Evolutionary conservation across 164 flowering plant genomes (phyloP), one percentile per base, ranked within the genome.

Genomic region (Akebia trifoliata): DNA sequence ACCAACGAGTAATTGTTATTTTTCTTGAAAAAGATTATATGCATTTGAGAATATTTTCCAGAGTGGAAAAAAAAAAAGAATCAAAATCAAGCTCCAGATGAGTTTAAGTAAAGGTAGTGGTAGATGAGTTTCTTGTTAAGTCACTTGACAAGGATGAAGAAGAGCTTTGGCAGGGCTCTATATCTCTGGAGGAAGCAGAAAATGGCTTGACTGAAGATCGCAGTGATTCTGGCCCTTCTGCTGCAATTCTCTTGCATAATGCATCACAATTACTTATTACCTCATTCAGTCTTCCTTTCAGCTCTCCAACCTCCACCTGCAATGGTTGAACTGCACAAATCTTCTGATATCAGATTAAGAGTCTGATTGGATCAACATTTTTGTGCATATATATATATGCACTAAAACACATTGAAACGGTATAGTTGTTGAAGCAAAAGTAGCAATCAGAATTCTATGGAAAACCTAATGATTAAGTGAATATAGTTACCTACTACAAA

Each of bases 261-360:
- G 94, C 82, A 70, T 86, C 90, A 40, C 95, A 90, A 59, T 88
- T 94, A 60, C 88, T 90, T 7, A 88, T 73, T 28, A 90, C 95
- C 72, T 88, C 96, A 2, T 91, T 90, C 57, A 90, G 65, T 63
- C 96, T 82, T 44, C 99, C 97, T 72, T 94, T 94, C 62, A 90
- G 80, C 68, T 88, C 96, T 43, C 97, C 99, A 47, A 88, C 76
- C 65, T 94, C 97, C 54, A 94, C 95, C 63, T 94, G 86, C 79
- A 94, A 72, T 52, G 79, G 66, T 62, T 86, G 88, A 64, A 90
- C 96, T 90, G 80, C 76, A 76, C 52, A 50, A 48, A 50, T 62
- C 53, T 64, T 32, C 50, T 36, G 36, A 36, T 30, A 34, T 60
- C 15, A 60, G 46, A 56, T 46, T 20, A 20, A 28, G 15, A 28